Evolutionary conservation across 1,284 basidiomycete species (phyloP).

Genomic region (Earliella scabrosa): DNA sequence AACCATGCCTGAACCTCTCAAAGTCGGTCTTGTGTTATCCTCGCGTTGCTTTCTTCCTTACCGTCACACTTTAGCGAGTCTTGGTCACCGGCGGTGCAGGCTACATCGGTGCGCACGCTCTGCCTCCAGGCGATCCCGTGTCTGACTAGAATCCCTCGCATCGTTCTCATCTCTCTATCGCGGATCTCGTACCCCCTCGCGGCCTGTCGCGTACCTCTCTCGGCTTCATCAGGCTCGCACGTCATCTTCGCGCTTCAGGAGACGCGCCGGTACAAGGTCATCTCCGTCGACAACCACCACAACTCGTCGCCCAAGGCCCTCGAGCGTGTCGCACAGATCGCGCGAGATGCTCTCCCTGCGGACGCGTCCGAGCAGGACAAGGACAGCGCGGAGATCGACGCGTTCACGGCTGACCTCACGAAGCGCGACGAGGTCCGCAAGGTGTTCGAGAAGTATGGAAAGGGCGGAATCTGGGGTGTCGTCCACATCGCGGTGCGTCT

Average conservation of each 20-base stretch:
- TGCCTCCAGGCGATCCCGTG: not conserved
- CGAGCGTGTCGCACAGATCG: slow-evolving; percentile 77
- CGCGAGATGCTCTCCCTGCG: slow-evolving; percentile 67
- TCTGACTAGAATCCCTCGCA: slow-evolving; percentile 4
- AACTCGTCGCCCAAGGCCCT: slow-evolving; percentile 85
- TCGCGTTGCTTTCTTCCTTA: slow-evolving; percentile 2
- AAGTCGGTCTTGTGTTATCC: slow-evolving; percentile 38
- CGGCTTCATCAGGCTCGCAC: slow-evolving; percentile 77
- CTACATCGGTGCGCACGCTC: slow-evolving; percentile 69
- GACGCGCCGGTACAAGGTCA: slow-evolving; percentile 88
- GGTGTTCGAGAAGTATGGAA: slow-evolving; percentile 85
- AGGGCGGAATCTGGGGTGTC: slow-evolving; percentile 97
- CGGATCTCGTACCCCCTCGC: slow-evolving; percentile 2
- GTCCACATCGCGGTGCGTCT: slow-evolving; percentile 88
- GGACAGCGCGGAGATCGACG: slow-evolving; percentile 73
- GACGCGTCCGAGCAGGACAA: slow-evolving; percentile 68
- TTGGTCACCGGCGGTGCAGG: slow-evolving; percentile 85
- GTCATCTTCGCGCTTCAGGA: slow-evolving; percentile 86
- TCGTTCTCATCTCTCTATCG: not conserved
- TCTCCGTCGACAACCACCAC: slow-evolving; percentile 93
- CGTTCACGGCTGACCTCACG: slow-evolving; percentile 77
- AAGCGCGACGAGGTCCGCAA: slow-evolving; percentile 69
- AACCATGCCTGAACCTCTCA: slow-evolving; percentile 40
- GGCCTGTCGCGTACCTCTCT: not conserved
- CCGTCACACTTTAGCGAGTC: slow-evolving; percentile 52